Evolutionary conservation across 1,284 basidiomycete species (phyloP).

Genomic region (Cerrena zonata): DNA sequence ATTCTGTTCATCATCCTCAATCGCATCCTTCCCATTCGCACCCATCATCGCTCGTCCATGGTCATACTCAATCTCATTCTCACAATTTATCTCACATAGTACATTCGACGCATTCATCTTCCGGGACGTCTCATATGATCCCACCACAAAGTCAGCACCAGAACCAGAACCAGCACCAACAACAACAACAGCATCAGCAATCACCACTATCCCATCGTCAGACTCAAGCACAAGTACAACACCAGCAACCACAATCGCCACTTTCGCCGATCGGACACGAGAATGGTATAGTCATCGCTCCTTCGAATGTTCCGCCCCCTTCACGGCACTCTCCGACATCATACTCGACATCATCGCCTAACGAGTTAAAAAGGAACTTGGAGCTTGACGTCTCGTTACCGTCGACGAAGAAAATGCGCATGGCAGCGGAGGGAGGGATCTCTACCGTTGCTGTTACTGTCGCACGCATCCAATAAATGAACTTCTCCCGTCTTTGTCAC

Average conservation of each 20-base stretch:
- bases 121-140: no score
- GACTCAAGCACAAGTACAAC: no score
- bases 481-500: conserved; percentile 27
- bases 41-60: background rate
- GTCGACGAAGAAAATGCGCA: conserved; percentile 49
- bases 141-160: no score
- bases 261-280: no score
- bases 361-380: conserved; percentile 8
- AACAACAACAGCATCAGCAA: no score
- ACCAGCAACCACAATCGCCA: no score
- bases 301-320: no score
- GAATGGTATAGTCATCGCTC: no score
- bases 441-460: conserved; percentile 16
- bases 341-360: background rate
- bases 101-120: no score
- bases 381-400: conserved; percentile 13
- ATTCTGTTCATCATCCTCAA: background rate
- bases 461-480: conserved; percentile 16
- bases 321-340: background rate
- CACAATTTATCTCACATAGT: no score
- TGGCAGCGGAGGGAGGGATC: conserved; percentile 27
- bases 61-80: background rate
- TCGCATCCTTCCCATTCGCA: background rate
- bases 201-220: no score
- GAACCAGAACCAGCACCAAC: no score